Evolutionary conservation across 495 filamentous ascomycete genomes (phyloP), one percentile per base, ranked within the genome.

Genomic region (Melanomma pulvis-pyrius): DNA sequence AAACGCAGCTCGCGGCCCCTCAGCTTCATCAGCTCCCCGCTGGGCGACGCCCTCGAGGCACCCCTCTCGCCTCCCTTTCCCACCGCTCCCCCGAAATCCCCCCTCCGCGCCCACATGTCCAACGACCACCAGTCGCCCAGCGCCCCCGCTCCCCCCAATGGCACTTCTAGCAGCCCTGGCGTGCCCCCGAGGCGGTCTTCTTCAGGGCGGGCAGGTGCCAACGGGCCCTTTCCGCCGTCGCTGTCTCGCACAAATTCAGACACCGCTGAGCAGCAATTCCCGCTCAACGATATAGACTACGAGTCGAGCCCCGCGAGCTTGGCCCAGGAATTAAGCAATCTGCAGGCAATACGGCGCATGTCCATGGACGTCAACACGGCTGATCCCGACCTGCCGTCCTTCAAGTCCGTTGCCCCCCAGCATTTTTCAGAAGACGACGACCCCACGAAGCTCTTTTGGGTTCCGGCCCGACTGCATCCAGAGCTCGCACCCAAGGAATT

Each of bases 401-500:
- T 94, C 77, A 86, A 85, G 59, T 80, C 83, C 41, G 81, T 87
- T 63, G 86, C 92, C 7, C 91, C 92, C 9, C 87, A 86, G 7
- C 86, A 87, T 32, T 79, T 79, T 5, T 90, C 92, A 67, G 86
- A 91, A 74, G 93, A 96, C 73, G 88, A 92, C 71, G 96, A 97
- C 77, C 84, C 92, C 3, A 91, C 92, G 1, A 86, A 91, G 65
- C 77, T 98, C 53, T 91, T 97, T 60, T 99, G 94, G 94, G 94
- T 99, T 26, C 94, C 94, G 0, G 94, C 94, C 24, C 85, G 92
- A 60, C 81, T 98, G 19, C 94, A 99, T 72, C 94, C 94, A 13
- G 94, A 98, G 78, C 80, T 99, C 30, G 94, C 96, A 28, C 96
- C 94, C 5, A 92, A 88, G 75, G 96, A 97, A 72, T 99, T 98